Evolutionary conservation across 192 early-diverging fungal species (phyloP).

Genomic region (Kappamyces sp.): DNA sequence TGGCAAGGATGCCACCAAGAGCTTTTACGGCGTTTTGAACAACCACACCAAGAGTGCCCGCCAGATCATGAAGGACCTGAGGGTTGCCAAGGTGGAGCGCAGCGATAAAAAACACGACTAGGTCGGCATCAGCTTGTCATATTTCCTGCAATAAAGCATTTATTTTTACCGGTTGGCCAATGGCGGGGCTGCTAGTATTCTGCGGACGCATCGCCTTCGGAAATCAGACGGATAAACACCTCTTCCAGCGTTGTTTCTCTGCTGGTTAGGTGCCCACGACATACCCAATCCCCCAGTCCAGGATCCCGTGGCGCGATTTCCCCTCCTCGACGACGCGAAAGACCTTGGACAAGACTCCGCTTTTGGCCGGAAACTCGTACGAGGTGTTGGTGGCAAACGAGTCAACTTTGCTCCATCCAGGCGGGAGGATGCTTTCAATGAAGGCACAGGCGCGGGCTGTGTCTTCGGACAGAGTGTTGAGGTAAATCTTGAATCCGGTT

Average conservation of each 20-base stretch:
- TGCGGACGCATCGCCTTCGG: not conserved
- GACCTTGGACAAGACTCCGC: conserved; percentile 41
- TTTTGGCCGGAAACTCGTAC: conserved; percentile 46
- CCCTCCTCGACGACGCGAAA: conserved; percentile 49
- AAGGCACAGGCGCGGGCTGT: conserved; percentile 29
- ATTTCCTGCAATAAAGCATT: no score
- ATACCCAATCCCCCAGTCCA: conserved; percentile 68
- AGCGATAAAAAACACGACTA: not conserved
- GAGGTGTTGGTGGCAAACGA: conserved; percentile 48
- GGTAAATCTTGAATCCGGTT: conserved; percentile 59
- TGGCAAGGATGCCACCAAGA: conserved; percentile 29
- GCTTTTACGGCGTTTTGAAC: conserved; percentile 34
- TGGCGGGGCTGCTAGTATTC: no score
- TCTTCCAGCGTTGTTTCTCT: conserved; percentile 16
- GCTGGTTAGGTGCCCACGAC: no score
- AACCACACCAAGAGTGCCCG: conserved; percentile 29
- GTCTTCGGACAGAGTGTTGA: conserved; percentile 42
- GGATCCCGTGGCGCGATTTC: conserved; percentile 49
- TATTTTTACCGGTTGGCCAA: no score
- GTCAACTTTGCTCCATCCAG: conserved; percentile 46
- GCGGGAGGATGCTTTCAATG: conserved; percentile 45
- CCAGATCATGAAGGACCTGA: conserved; percentile 23
- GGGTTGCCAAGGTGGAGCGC: conserved; percentile 29
- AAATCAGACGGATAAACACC: conserved; percentile 13
- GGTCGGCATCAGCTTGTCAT: not conserved